Evolutionary conservation across 495 filamentous ascomycete genomes (phyloP).

Genomic region (Letharia columbiana): DNA sequence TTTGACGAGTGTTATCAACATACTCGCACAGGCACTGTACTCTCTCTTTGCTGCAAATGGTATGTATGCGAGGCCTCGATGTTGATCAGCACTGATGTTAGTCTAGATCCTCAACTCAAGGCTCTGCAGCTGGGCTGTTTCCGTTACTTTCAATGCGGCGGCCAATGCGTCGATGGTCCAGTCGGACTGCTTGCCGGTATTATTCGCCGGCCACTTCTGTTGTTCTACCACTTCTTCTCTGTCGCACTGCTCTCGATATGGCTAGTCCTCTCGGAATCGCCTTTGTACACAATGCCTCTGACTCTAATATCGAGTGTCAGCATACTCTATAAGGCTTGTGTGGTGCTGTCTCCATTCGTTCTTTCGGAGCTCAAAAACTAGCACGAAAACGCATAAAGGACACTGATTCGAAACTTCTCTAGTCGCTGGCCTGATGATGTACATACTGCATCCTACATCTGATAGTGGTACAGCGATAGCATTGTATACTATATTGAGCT

Average conservation of each 20-base stretch:
- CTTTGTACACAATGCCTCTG: slow-evolving; percentile 51
- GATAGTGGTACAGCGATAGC: neutral
- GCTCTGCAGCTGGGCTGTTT: slow-evolving; percentile 89
- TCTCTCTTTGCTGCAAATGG: slow-evolving; percentile 78
- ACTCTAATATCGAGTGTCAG: slow-evolving; percentile 51
- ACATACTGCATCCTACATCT: neutral
- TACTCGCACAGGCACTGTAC: slow-evolving; percentile 88
- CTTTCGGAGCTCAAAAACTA: slow-evolving; percentile 43
- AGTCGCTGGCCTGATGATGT: neutral
- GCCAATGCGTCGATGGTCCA: slow-evolving; percentile 61
- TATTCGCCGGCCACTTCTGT: slow-evolving; percentile 63
- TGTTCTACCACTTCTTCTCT: slow-evolving; percentile 89
- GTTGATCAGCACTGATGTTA: slow-evolving; percentile 2
- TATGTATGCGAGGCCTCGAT: slow-evolving; percentile 27
- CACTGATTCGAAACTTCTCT: neutral
- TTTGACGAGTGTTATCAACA: slow-evolving; percentile 83
- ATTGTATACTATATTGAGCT: too few species aligned
- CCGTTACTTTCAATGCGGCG: slow-evolving; percentile 77
- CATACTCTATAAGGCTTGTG: slow-evolving; percentile 79
- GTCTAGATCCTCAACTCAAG: slow-evolving; percentile 56
- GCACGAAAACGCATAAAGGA: neutral
- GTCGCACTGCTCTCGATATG: slow-evolving; percentile 87
- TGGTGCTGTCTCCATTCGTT: slow-evolving; percentile 84
- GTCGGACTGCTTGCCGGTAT: slow-evolving; percentile 78
- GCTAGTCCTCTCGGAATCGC: slow-evolving; percentile 52